Percentiles rank a stretch among this genome's conserved stretches.
phyloP scores from a whole-genome alignment of 176 grass and related monocot species.

The Urochloa ruziziensis region DNA sequence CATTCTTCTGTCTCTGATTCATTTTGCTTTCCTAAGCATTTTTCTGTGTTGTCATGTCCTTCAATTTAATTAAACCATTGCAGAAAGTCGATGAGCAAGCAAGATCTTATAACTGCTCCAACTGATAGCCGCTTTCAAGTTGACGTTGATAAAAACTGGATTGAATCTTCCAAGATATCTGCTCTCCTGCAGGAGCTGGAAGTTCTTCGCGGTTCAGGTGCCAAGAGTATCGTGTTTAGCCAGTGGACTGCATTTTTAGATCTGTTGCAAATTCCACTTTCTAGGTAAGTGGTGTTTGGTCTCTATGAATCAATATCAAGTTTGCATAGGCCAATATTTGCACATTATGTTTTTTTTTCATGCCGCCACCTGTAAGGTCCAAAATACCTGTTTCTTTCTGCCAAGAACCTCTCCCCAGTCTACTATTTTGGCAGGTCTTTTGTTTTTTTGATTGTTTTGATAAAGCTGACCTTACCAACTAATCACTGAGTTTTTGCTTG shows the following conservation, averaged over 20 bases:
- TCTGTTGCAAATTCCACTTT: slow-evolving; percentile 97
- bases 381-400: neutral
- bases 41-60: slow-evolving; percentile 12
- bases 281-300: slow-evolving; percentile 45
- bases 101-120: slow-evolving; percentile 93
- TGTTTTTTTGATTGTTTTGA: neutral
- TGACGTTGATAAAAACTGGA: slow-evolving; percentile 87
- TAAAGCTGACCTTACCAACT: neutral
- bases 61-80: slow-evolving; percentile 7
- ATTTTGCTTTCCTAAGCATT: neutral
- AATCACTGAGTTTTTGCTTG: slow-evolving; percentile 26
- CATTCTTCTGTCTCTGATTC: neutral
- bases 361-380: neutral
- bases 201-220: slow-evolving; percentile 49
- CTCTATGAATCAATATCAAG: slow-evolving; percentile 5
- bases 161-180: slow-evolving; percentile 93
- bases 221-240: slow-evolving; percentile 96
- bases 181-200: slow-evolving; percentile 80
- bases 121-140: slow-evolving; percentile 77
- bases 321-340: neutral
- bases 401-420: neutral
- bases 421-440: neutral
- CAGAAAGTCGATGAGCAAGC: slow-evolving; percentile 70
- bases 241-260: slow-evolving; percentile 99
- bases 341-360: neutral